phyloP scores from a whole-genome alignment of 495 filamentous ascomycete genomes.

The Penicillium canescens region DNA sequence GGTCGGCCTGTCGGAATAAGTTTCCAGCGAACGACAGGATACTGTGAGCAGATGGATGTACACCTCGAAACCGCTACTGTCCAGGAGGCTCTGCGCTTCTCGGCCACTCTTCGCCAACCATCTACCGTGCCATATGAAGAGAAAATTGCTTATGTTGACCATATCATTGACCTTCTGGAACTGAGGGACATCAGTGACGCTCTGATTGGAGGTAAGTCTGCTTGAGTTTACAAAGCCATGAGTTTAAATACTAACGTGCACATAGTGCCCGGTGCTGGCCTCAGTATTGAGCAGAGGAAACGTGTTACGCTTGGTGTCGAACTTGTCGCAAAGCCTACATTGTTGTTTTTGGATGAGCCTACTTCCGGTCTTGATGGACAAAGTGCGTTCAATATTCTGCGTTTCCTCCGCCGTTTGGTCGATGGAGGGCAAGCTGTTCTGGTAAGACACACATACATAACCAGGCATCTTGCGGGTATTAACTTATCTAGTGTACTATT shows the following conservation, averaged over 20 bases:
- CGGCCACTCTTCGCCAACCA: conserved; percentile 48
- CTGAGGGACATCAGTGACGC: conserved; percentile 45
- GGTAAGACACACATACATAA: conserved; percentile 13
- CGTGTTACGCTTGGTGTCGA: conserved; percentile 85
- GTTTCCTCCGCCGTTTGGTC: conserved; percentile 82
- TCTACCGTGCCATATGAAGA: conserved; percentile 36
- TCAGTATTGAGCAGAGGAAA: conserved; percentile 87
- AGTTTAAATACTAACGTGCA: conserved; percentile 5
- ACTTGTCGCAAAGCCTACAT: conserved; percentile 63
- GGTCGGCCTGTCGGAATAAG: conserved; percentile 44
- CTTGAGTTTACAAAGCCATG: neutral
- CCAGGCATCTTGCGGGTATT: conserved; percentile 1
- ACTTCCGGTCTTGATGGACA: conserved; percentile 67
- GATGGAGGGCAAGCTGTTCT: conserved; percentile 83
- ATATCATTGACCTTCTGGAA: conserved; percentile 51
- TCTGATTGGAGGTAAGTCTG: conserved; percentile 62
- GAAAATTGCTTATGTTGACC: conserved; percentile 51
- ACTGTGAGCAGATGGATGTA: conserved; percentile 81
- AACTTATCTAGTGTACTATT: conserved; percentile 65
- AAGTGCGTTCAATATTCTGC: conserved; percentile 62
- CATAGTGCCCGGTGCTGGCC: conserved; percentile 61
- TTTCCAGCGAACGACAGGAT: conserved; percentile 67
- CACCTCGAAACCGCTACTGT: conserved; percentile 60
- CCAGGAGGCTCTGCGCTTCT: conserved; percentile 48
- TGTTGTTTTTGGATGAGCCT: conserved; percentile 66